Conservation (phyloP, 192 early-diverging fungal species). For the Anaeromyces robustus region DNA sequence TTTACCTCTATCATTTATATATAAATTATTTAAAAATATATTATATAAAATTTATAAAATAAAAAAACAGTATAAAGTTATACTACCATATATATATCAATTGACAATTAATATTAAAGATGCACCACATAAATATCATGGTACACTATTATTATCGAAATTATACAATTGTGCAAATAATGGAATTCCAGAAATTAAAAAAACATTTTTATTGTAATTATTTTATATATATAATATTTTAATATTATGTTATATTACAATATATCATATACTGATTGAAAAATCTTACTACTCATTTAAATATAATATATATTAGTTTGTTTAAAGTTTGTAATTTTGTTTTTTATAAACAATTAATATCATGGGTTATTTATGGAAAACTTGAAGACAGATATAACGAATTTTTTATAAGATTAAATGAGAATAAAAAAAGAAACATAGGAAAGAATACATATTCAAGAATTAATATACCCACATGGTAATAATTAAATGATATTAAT, state of each 20-base stretch:
- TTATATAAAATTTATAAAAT: too few species aligned
- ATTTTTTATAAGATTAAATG: background rate
- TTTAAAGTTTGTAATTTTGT: background rate
- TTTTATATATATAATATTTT: too few species aligned
- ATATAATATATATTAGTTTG: background rate
- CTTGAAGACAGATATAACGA: background rate
- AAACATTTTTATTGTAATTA: background rate
- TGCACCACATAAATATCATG: background rate
- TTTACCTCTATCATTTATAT: too few species aligned
- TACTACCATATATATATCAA: background rate
- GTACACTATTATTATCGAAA: background rate
- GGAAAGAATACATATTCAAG: background rate
- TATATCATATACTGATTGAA: too few species aligned
- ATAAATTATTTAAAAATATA: too few species aligned
- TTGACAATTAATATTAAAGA: background rate
- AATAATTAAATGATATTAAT: too few species aligned
- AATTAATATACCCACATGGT: background rate
- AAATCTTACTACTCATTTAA: too few species aligned
- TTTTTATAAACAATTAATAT: background rate
- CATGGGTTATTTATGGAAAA: background rate
- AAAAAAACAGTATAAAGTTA: background rate
- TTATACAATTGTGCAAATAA: background rate
- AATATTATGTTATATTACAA: too few species aligned
- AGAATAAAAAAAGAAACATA: background rate
- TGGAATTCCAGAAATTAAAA: background rate